Evolutionary conservation across 345 rosid species (phyloP).

Genomic region (Boechera retrofracta): DNA sequence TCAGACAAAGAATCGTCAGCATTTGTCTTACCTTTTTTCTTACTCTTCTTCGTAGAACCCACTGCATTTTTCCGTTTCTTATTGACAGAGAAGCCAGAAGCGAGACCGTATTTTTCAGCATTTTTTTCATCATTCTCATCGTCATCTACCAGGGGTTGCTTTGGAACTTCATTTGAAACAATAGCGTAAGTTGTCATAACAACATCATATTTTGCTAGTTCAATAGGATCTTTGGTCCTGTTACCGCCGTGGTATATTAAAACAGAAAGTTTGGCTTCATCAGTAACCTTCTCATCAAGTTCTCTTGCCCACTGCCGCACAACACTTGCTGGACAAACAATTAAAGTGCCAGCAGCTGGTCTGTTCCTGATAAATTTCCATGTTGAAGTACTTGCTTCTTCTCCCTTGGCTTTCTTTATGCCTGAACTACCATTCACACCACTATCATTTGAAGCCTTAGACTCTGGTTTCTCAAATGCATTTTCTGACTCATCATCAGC

Average conservation of each 20-base stretch:
- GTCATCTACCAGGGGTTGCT: conserved; percentile 77
- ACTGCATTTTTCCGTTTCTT: conserved; percentile 61
- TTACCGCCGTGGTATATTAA: conserved; percentile 88
- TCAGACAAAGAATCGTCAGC: conserved; percentile 60
- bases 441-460: conserved; percentile 45
- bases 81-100: conserved; percentile 63
- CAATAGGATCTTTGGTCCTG: conserved; percentile 86
- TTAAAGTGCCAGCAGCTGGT: conserved; percentile 89
- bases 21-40: conserved; percentile 70
- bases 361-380: conserved; percentile 53
- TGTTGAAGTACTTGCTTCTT: conserved; percentile 63
- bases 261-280: conserved; percentile 66
- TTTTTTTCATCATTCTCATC: conserved; percentile 74
- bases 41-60: conserved; percentile 57
- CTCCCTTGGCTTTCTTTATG: conserved; percentile 52
- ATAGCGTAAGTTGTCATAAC: conserved; percentile 91
- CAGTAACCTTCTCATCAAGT: conserved; percentile 83
- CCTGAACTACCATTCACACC: conserved; percentile 44
- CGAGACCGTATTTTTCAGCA: conserved; percentile 65
- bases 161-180: conserved; percentile 92
- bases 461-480: conserved; percentile 32
- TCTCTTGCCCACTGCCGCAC: conserved; percentile 97
- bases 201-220: conserved; percentile 86
- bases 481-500: conserved; percentile 64
- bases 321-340: conserved; percentile 97